phyloP scores from a whole-genome alignment of 169 alveolate species.

The Eimeria zaria region DNA sequence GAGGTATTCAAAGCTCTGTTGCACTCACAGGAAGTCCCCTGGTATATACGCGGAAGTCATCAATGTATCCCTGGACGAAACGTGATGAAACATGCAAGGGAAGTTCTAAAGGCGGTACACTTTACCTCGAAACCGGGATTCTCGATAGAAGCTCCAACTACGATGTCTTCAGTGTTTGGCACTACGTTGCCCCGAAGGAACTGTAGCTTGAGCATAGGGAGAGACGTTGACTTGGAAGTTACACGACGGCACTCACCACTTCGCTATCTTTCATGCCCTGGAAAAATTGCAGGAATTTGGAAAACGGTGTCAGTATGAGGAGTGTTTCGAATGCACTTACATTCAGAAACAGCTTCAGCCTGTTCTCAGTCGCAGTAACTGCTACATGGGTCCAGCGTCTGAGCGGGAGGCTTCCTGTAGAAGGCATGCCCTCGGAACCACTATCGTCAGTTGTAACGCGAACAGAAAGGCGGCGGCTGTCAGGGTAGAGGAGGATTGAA shows the following conservation, averaged over 20 bases:
- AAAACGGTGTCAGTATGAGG: neutral
- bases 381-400: slow-evolving; percentile 85
- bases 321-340: slow-evolving; percentile 21
- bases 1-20: neutral
- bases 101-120: neutral
- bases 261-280: slow-evolving; percentile 84
- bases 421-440: slow-evolving; percentile 80
- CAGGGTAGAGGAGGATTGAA: slow-evolving; percentile 78
- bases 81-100: neutral
- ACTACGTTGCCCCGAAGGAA: slow-evolving; percentile 81
- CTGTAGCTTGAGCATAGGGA: neutral
- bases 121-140: slow-evolving; percentile 82
- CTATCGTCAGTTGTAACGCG: slow-evolving; percentile 82
- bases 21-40: slow-evolving; percentile 79
- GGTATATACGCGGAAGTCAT: slow-evolving; percentile 77
- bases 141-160: slow-evolving; percentile 80
- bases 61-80: slow-evolving; percentile 68
- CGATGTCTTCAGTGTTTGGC: slow-evolving; percentile 73
- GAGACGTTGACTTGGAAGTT: neutral
- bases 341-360: slow-evolving; percentile 70
- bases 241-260: slow-evolving; percentile 13
- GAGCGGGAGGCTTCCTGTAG: slow-evolving; percentile 79
- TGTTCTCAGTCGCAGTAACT: slow-evolving; percentile 55
- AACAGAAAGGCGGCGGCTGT: slow-evolving; percentile 79
- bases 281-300: neutral